phyloP scores from a whole-genome alignment of 805 yeast species.

The Cyberlindnera mrakii region DNA sequence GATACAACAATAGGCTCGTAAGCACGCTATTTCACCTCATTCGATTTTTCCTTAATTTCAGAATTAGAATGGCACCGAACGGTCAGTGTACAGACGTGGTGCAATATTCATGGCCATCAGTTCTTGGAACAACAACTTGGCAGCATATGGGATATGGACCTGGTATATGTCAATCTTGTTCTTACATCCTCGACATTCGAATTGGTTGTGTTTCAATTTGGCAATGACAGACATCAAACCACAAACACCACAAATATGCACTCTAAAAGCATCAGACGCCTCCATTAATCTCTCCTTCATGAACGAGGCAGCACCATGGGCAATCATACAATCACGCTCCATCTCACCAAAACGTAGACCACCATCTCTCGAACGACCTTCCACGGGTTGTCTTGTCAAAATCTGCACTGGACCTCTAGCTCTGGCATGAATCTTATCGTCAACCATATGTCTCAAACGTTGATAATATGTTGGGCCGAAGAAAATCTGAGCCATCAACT shows the following conservation, averaged over 20 bases:
- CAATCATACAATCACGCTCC: conserved; percentile 99
- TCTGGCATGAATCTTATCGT: conserved; percentile 97
- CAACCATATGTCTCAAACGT: conserved; percentile 98
- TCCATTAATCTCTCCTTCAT: conserved; percentile 97
- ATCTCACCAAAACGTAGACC: conserved; percentile 98
- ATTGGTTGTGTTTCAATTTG: conserved; percentile 93
- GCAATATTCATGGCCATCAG: conserved; percentile 99
- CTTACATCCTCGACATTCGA: conserved; percentile 97
- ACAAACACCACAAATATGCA: conserved; percentile 96
- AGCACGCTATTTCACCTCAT: background rate
- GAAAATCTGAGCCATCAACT: conserved; percentile 95
- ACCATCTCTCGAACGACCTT: conserved; percentile 99
- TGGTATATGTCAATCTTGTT: conserved; percentile 98
- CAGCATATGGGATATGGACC: conserved; percentile 97
- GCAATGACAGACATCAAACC: conserved; percentile 98
- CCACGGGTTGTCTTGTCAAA: conserved; percentile 96
- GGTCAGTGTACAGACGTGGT: conserved; percentile 94
- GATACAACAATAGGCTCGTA: background rate
- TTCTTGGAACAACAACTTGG: conserved; percentile 96
- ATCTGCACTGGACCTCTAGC: conserved; percentile 99
- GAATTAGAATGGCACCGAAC: conserved; percentile 47
- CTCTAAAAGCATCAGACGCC: conserved; percentile 98
- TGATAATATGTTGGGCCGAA: conserved; percentile 99
- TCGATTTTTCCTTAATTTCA: background rate
- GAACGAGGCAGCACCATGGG: conserved; percentile 99